A percentile compares a stretch with the other conserved stretches of the same genome.
Conservation (phyloP, 2,329 filamentous ascomycete genomes). For the Triangularia verruculosa region DNA sequence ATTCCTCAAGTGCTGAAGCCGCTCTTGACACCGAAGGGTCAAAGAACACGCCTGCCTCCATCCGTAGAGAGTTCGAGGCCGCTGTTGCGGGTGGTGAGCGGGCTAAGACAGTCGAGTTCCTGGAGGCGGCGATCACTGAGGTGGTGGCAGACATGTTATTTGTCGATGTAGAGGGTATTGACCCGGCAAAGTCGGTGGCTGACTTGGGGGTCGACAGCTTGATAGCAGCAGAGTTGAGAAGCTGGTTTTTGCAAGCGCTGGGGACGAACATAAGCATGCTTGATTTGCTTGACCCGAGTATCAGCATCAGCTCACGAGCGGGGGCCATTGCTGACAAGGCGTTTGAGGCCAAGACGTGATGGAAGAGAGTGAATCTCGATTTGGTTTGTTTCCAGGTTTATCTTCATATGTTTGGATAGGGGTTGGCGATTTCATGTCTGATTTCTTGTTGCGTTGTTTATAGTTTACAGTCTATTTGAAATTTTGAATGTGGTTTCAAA, state of each 20-base stretch:
- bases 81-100: slow-evolving; percentile 11
- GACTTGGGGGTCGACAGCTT: slow-evolving; percentile 32
- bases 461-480: too few species aligned
- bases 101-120: slow-evolving; percentile 14
- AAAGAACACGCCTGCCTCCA: neutral
- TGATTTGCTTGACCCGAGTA: slow-evolving; percentile 23
- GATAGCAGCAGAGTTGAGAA: slow-evolving; percentile 32
- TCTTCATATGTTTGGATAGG: too few species aligned
- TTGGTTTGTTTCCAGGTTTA: too few species aligned
- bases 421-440: too few species aligned
- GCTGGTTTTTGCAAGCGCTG: slow-evolving; percentile 28
- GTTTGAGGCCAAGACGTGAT: neutral
- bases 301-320: neutral
- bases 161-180: slow-evolving; percentile 23
- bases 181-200: slow-evolving; percentile 22
- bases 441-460: too few species aligned
- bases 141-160: slow-evolving; percentile 26
- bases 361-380: too few species aligned
- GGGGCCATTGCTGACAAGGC: slow-evolving; percentile 4
- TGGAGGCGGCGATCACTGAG: neutral
- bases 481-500: too few species aligned
- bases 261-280: slow-evolving; percentile 24
- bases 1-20: neutral
- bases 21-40: neutral
- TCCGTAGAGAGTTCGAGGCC: slow-evolving; percentile 14